Base-by-base conservation (phyloP, 1,284 basidiomycete species). In the Pseudozyma sp. region DNA sequence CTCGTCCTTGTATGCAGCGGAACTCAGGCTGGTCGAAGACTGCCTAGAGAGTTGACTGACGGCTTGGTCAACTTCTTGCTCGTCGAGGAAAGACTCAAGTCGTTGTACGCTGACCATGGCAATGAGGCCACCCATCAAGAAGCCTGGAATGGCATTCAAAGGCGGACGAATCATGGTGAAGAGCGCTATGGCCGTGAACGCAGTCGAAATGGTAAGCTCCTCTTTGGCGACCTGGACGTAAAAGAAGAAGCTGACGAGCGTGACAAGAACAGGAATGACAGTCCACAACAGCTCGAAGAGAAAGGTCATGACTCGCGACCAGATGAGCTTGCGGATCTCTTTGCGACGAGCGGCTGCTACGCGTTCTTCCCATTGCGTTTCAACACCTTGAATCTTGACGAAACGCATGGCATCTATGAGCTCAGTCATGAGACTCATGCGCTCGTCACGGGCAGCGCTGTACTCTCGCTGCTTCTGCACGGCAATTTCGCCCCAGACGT, bases 361-460 rank as follows among this genome's bases (percentile, higher is more conserved):
- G 5, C 78, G 59, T 14, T 59, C 47, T 34, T 76, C 70, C 78
- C 78, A 85, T 14, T 69, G 59, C 6, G 53, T 49, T 40, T 76
- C 78, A 21, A 72, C 61, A 10, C 77, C 73, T 40, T 76, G 67
- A 42, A 52, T 66, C 64, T 94, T 94, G 87, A 94, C 91, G 80
- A 94, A 93, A 79, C 92, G 92, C 71, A 92, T 87, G 86, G 89
- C 92, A 56, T 68, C 77, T 42, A 52, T 44, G 16, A 97, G 87
- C 85, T 97, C 95, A 65, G 91, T 95, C 77, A 97, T 86, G 16
- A 93, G 91, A 0, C 88, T 89, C 90, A 97, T 95, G 2, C 95
- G 89, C 81, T 90, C 91, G 81, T 97, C 95, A 10, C 92, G 88
- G 0, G 93, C 90, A 11, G 89, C 88, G 49, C 45, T 91, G 86